Conservation (phyloP, 2,329 filamentous ascomycete genomes). For the Pseudocercospora macadamiae region DNA sequence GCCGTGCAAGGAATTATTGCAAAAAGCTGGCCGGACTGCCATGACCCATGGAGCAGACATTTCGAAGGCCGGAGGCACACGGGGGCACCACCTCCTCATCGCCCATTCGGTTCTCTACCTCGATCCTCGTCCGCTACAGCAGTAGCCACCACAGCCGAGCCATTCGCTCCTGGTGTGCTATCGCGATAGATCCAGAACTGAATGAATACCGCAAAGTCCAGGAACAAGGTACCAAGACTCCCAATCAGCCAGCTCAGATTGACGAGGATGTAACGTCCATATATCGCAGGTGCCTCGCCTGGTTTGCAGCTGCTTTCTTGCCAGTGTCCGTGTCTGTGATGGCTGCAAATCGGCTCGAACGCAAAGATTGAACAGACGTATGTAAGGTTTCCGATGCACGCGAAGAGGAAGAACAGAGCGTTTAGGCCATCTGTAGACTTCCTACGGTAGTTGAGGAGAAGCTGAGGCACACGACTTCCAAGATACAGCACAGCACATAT, state of each 20-base stretch:
- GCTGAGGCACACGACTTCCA: constrained; percentile 83
- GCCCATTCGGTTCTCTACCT: constrained; percentile 32
- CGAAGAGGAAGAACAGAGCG: constrained; percentile 94
- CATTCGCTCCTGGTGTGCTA: constrained; percentile 32
- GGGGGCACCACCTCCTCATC: constrained; percentile 14
- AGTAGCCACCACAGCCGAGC: constrained; percentile 16
- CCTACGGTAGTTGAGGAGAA: constrained; percentile 87
- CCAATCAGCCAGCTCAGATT: constrained; percentile 91
- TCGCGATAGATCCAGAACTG: constrained; percentile 86
- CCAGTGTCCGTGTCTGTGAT: constrained; percentile 38
- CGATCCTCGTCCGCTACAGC: constrained; percentile 30
- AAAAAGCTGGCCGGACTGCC: no score
- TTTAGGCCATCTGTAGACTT: constrained; percentile 93
- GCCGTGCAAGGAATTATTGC: constrained; percentile 4
- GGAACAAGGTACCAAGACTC: constrained; percentile 80
- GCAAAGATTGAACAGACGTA: constrained; percentile 92
- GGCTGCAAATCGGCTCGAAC: constrained; percentile 73
- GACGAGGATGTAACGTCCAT: constrained; percentile 81
- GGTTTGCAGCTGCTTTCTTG: constrained; percentile 56
- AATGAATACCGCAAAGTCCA: constrained; percentile 84
- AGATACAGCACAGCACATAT: constrained; percentile 89
- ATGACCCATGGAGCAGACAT: no score
- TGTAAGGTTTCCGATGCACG: constrained; percentile 90
- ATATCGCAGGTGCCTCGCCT: constrained; percentile 69
- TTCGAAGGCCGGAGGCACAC: not conserved